These are phyloP conservation scores for Pseudozyma thailandica DNA, from an alignment of 1,284 basidiomycete genomes.

Conservation along the genomic window DNA sequence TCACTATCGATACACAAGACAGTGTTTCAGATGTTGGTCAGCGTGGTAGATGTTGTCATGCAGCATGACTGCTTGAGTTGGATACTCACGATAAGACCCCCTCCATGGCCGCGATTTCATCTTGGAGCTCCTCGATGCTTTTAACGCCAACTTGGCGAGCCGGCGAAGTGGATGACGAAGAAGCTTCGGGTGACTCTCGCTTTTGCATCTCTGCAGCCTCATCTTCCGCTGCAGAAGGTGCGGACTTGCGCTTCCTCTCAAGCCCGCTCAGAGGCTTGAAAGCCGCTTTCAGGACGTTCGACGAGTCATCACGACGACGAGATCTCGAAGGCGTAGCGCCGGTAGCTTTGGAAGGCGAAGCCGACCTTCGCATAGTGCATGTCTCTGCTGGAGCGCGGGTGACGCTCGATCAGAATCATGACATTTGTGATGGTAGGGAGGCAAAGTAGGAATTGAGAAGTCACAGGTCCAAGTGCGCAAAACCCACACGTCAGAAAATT, in stretches of 20 bases:
- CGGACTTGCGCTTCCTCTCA: slow-evolving; percentile 5
- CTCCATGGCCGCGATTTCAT: slow-evolving; percentile 29
- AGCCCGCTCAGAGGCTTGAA: slow-evolving; percentile 34
- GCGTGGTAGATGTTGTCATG: too few relatives aligned
- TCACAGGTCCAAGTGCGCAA: too few relatives aligned
- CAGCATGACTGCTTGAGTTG: too few relatives aligned
- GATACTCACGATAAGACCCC: slow-evolving; percentile 26
- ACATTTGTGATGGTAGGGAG: too few relatives aligned
- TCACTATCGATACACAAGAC: slow-evolving; percentile 3
- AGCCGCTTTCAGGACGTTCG: slow-evolving; percentile 22
- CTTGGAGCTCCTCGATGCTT: slow-evolving; percentile 15
- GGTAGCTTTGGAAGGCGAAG: slow-evolving; percentile 29
- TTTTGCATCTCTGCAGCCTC: too few relatives aligned
- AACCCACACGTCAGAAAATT: not conserved
- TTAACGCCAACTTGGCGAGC: slow-evolving; percentile 14
- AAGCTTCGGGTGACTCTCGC: not conserved
- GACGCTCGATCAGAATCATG: not conserved
- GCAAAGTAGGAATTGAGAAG: too few relatives aligned
- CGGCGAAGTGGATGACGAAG: not conserved
- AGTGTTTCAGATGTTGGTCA: not conserved
- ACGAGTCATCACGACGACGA: slow-evolving; percentile 4
- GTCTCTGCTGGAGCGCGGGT: not conserved
- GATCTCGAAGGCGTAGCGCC: not conserved
- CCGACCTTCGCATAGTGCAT: slow-evolving; percentile 29
- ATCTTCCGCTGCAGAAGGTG: too few relatives aligned